Base-by-base conservation (phyloP, 805 yeast genomes). In the Metschnikowia baotianmanensis region DNA sequence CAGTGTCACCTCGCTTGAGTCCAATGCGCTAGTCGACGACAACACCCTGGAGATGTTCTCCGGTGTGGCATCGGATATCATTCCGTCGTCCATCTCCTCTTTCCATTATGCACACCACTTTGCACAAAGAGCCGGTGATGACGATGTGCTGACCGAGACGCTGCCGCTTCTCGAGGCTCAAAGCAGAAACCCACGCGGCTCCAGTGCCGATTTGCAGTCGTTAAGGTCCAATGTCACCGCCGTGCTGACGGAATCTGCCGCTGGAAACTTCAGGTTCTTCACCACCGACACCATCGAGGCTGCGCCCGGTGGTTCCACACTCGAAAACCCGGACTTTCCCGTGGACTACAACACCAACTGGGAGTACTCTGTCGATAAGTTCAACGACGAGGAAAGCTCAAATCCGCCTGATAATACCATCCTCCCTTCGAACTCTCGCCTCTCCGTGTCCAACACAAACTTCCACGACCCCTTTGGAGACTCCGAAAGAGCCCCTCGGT, bases 261-360 rank as follows among this genome's bases (percentile, higher is more conserved):
- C 34, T 24, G 44, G 40, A 9, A 70, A 81, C 40, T 91, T 93
- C 66, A 76, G 80, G 46, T 91, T 90, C 59, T 91, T 91, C 62
- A 80, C 91, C 9, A 71, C 83, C 4, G 87, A 85, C 41, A 93
- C 88, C 50, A 82, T 91, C 33, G 90, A 84, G 53, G 71, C 75
- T 36, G 97, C 98, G 0, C 93, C 86, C 39, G 96, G 96, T 34
- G 74, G 91, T 1, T 86, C 96, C 2, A 83, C 91, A 2, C 58
- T 83, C 50, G 86, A 81, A 46, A 74, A 77, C 51, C 71, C 74
- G 2, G 67, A 63, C 23, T 69, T 73, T 23, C 74, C 76, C 0
- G 76, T 84, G 17, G 93, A 85, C 56, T 85, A 81, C 54, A 83
- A 85, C 55, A 80, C 86, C 6, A 72, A 78, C 50, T 84, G 93